These are phyloP conservation scores for Raphanus sativus DNA, from an alignment of 345 rosid genomes.

Conservation along the genomic window DNA sequence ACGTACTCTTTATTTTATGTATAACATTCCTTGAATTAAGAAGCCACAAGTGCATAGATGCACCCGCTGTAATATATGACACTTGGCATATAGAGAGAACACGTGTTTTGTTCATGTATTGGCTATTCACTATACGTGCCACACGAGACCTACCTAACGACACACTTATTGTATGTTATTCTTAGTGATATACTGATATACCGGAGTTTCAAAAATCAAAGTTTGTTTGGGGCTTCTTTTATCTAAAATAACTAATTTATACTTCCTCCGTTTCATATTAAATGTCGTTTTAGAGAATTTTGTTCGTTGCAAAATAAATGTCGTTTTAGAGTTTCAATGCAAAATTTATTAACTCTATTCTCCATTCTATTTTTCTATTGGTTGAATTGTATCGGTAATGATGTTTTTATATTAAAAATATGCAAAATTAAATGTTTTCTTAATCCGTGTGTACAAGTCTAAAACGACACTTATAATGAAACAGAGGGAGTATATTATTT, in stretches of 20 bases:
- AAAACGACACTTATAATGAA: too few relatives aligned
- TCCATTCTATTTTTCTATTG: too few relatives aligned
- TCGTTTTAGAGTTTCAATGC: too few relatives aligned
- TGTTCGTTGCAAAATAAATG: too few relatives aligned
- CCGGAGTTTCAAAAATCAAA: not conserved
- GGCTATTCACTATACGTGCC: conserved; percentile 15
- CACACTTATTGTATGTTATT: conserved; percentile 2
- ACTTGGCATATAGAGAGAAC: conserved; percentile 4
- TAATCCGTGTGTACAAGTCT: too few relatives aligned
- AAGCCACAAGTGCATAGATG: not conserved
- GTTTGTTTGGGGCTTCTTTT: not conserved
- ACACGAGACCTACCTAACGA: conserved; percentile 18
- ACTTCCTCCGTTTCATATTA: too few relatives aligned
- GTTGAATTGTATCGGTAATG: too few relatives aligned
- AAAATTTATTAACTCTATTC: too few relatives aligned
- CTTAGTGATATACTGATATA: not conserved
- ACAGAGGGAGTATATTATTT: too few relatives aligned
- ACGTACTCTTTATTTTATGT: not conserved
- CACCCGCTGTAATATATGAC: not conserved
- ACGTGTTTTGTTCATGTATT: conserved; percentile 23
- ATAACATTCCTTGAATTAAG: not conserved
- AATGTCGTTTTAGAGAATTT: too few relatives aligned
- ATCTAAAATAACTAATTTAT: not conserved
- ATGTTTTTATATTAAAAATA: too few relatives aligned
- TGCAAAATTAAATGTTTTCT: too few relatives aligned